Conservation (phyloP, 1,284 basidiomycete genomes). For the Pterulicium gracile region DNA sequence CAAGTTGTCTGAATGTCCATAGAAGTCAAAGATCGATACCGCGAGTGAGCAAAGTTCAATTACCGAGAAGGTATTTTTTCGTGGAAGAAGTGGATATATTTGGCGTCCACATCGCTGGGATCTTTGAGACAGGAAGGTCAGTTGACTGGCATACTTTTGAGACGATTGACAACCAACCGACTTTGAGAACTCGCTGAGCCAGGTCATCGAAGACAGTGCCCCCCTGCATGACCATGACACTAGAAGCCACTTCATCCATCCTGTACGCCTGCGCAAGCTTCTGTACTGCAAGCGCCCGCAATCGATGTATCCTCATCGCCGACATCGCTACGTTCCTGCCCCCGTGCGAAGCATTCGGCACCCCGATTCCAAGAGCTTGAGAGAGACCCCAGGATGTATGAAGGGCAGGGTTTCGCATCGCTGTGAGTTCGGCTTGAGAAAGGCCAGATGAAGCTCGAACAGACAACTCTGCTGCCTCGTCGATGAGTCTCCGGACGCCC, state of each 20-base stretch:
- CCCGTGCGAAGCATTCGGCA: constrained; percentile 27
- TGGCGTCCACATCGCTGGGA: constrained; percentile 64
- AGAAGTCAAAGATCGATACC: background rate
- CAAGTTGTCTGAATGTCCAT: constrained; percentile 60
- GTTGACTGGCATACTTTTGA: constrained; percentile 3
- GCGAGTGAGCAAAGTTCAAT: constrained; percentile 14
- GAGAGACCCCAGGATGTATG: constrained; percentile 46
- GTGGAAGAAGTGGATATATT: constrained; percentile 83
- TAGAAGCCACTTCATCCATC: constrained; percentile 75
- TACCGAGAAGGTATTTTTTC: constrained; percentile 84
- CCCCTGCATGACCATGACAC: constrained; percentile 85
- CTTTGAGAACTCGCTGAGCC: constrained; percentile 67
- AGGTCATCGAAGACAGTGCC: constrained; percentile 81
- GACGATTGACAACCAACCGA: constrained; percentile 36
- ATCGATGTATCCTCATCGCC: constrained; percentile 63
- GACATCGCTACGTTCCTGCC: constrained; percentile 74
- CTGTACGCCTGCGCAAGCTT: constrained; percentile 75
- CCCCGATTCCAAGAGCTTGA: constrained; percentile 42
- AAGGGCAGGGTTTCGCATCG: constrained; percentile 33
- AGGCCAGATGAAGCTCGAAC: constrained; percentile 74
- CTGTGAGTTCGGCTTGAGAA: constrained; percentile 57
- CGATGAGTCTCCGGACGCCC: constrained; percentile 64
- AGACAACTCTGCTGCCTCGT: constrained; percentile 74
- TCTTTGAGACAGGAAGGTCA: constrained; percentile 28
- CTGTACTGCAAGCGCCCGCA: constrained; percentile 69